Percentiles rank a stretch among this genome's conserved stretches.
phyloP scores from a whole-genome alignment of 495 filamentous ascomycete species.

The Neurospora sp. region DNA sequence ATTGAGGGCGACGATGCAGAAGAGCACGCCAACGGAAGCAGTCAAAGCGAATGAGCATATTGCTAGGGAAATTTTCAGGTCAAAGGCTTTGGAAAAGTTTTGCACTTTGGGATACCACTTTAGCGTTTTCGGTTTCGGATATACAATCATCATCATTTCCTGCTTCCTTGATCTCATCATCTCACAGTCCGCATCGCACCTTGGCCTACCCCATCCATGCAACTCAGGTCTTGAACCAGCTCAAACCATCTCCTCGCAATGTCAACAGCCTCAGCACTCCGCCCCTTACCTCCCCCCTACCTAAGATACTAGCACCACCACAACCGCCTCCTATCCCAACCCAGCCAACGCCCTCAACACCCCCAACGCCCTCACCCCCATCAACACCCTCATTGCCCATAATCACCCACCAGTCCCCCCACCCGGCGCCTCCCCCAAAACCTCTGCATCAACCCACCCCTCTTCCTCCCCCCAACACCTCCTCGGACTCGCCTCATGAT shows the following conservation, averaged over 20 bases:
- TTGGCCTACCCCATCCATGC: background rate
- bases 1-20: conserved; percentile 24
- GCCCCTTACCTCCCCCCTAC: background rate
- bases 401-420: background rate
- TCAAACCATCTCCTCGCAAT: no score
- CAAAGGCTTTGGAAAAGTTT: background rate
- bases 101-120: background rate
- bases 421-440: background rate
- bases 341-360: background rate
- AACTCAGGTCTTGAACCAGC: no score
- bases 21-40: background rate
- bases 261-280: background rate
- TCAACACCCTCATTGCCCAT: background rate
- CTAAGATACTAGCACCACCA: background rate
- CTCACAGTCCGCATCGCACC: background rate
- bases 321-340: background rate
- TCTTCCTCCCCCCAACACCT: background rate
- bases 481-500: background rate
- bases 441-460: background rate
- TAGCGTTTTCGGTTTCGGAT: background rate
- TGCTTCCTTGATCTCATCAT: background rate
- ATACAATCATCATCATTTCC: background rate
- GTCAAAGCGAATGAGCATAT: background rate
- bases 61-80: background rate
- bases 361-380: background rate